Evolutionary conservation across 2,329 filamentous ascomycete genomes (phyloP).

Genomic region (Penicillium griseofulvum): DNA sequence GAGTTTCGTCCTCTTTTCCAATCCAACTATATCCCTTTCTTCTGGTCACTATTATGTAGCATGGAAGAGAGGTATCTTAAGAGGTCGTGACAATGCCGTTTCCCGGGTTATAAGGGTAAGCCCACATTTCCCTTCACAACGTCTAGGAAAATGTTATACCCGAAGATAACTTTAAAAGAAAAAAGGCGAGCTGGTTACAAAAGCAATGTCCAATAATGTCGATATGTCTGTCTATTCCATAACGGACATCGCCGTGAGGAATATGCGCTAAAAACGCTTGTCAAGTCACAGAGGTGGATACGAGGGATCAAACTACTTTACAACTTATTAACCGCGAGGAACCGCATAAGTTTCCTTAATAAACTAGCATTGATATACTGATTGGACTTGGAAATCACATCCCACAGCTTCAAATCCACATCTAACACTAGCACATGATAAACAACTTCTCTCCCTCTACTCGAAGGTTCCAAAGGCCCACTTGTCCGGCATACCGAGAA

Average conservation of each 20-base stretch:
- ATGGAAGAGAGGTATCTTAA: too few relatives aligned
- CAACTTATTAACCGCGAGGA: not conserved
- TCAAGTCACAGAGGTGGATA: too few relatives aligned
- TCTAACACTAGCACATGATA: not conserved
- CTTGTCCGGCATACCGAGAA: constrained; percentile 1
- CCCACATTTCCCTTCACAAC: too few relatives aligned
- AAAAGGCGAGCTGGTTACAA: not conserved
- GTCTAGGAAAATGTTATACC: not conserved
- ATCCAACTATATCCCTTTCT: too few relatives aligned
- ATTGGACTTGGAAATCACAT: not conserved
- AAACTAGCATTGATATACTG: not conserved
- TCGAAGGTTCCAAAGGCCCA: not conserved
- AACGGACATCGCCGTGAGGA: not conserved
- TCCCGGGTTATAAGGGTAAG: not conserved
- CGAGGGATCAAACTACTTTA: not conserved
- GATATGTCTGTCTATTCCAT: not conserved
- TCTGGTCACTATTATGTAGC: too few relatives aligned
- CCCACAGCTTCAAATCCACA: not conserved
- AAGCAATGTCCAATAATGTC: not conserved
- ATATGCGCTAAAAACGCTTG: not conserved
- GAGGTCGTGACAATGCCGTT: not conserved
- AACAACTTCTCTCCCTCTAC: not conserved
- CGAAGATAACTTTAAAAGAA: not conserved
- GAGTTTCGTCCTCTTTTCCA: too few relatives aligned
- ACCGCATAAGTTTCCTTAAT: too few relatives aligned